Base-by-base conservation (phyloP, 1,139 yeast genomes). In the Blastobotrys buckinghamii region DNA sequence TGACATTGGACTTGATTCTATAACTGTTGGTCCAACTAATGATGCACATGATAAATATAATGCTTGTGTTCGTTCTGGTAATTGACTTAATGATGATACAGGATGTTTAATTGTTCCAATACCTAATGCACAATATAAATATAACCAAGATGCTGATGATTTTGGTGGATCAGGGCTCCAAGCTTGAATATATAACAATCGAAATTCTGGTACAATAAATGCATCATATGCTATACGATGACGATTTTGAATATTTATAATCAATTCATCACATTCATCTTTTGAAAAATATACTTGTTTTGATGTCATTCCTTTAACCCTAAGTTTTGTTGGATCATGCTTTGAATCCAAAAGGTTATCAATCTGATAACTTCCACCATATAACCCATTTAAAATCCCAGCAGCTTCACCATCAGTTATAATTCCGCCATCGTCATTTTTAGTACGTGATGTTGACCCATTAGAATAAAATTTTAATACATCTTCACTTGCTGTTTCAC, bases 11-110 rank as follows among this genome's bases (percentile, higher is more conserved):
- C 44, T 48, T 13, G 53, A 45, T 35, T 51, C 55, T 16, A 53
- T 38, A 10, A 51, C 27, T 2, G 53, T 50, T 12, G 53, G 33
- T 12, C 53, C 54, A 13, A 53, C 50, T 24, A 49, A 36, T 12
- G 53, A 47, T 7, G 52, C 33, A 9, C 54, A 44, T 24, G 54
- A 54, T 13, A 45, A 37, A 33, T 51, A 53, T 22, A 53, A 39
- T 19, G 40, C 45, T 35, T 43, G 48, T 1, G 49, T 40, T 19
- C 43, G 42, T 22, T 27, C 34, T 7, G 46, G 42, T 8, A 43
- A 41, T 37, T 44, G 16, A n/a, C 29, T 46, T 20, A 47, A 37
- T 9, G 50, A 27, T 10, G 51, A 33, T 20, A 42, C 44, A 13
- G 53, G 50, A 20, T 42, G 36, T 8, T 36, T 36, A 24, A 46